phyloP scores from a whole-genome alignment of 2,329 filamentous ascomycete species.

The Endothia cerciana region DNA sequence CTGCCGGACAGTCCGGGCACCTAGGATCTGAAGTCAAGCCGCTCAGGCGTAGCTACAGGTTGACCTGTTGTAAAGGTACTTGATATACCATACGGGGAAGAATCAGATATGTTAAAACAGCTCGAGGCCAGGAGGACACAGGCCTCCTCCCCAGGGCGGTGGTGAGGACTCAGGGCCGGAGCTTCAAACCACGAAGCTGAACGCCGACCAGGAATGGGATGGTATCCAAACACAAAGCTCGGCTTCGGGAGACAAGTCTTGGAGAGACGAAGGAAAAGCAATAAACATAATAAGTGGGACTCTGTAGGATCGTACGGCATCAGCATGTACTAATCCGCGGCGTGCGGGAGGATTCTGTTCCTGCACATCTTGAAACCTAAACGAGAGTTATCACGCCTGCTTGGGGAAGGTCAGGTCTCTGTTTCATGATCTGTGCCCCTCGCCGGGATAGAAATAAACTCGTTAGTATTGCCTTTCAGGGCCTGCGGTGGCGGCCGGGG shows the following conservation, averaged over 20 bases:
- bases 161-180: not conserved
- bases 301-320: not conserved
- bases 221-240: not conserved
- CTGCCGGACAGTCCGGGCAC: not conserved
- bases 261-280: not conserved
- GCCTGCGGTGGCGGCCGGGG: not conserved
- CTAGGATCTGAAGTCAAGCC: not conserved
- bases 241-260: not conserved
- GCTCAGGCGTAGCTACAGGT: not conserved
- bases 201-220: not conserved
- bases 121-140: not conserved
- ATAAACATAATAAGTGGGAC: not conserved
- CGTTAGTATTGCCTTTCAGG: not conserved
- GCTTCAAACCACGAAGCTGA: not conserved
- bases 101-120: not conserved
- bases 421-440: not conserved
- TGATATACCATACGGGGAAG: not conserved
- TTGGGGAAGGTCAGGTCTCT: not conserved
- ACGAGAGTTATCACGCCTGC: not conserved
- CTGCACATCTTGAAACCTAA: slow-evolving; percentile 3
- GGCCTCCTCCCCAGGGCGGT: not conserved
- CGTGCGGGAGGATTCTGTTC: not conserved
- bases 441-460: not conserved
- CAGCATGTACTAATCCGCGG: not conserved
- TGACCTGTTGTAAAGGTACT: not conserved